Conservation (phyloP, 371 early-diverging fungal species). For the Mucor mucedo region DNA sequence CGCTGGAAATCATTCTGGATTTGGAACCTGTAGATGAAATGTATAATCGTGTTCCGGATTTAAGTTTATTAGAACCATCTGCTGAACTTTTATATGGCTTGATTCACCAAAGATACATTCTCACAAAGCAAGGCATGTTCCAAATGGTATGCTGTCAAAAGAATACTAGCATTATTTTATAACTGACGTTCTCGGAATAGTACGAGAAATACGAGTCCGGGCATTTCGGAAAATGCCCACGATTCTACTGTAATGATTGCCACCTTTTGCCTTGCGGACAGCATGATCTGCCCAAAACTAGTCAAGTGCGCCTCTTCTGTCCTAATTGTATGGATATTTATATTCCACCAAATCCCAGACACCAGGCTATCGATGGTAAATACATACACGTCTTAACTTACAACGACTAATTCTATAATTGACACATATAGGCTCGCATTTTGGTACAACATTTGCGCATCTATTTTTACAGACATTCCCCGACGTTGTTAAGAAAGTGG, state of each 20-base stretch:
- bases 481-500: slow-evolving; percentile 60
- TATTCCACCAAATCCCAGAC: slow-evolving; percentile 72
- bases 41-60: slow-evolving; percentile 46
- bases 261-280: slow-evolving; percentile 85
- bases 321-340: slow-evolving; percentile 90
- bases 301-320: slow-evolving; percentile 77
- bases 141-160: slow-evolving; percentile 62
- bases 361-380: slow-evolving; percentile 79
- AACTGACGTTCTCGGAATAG: slow-evolving; percentile 34
- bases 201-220: slow-evolving; percentile 72
- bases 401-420: background rate
- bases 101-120: slow-evolving; percentile 84
- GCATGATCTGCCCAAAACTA: slow-evolving; percentile 68
- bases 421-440: slow-evolving; percentile 78
- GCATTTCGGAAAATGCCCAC: slow-evolving; percentile 87
- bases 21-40: slow-evolving; percentile 67
- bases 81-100: slow-evolving; percentile 78
- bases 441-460: slow-evolving; percentile 95
- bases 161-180: background rate
- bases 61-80: slow-evolving; percentile 46
- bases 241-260: slow-evolving; percentile 75
- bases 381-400: background rate
- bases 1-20: slow-evolving; percentile 85
- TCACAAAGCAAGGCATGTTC: slow-evolving; percentile 76
- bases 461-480: slow-evolving; percentile 87